These are phyloP conservation scores for Skeletonema costatum DNA, from an alignment of 108 stramenopile species.

Conservation along the genomic window DNA sequence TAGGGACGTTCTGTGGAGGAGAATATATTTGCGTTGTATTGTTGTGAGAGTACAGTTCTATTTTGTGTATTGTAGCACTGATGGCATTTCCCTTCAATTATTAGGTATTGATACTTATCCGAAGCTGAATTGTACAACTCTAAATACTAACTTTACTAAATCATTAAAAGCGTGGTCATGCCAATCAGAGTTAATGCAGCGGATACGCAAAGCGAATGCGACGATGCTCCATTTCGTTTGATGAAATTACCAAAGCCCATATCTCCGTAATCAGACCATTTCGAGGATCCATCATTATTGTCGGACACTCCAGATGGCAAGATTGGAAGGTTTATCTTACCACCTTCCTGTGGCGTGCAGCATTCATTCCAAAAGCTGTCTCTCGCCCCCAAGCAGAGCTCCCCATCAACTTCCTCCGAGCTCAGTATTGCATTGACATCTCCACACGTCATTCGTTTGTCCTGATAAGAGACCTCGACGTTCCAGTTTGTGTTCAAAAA, in stretches of 20 bases:
- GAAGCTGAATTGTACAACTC: no score
- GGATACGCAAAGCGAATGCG: not conserved
- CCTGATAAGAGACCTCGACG: constrained; percentile 39
- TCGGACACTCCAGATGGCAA: constrained; percentile 31
- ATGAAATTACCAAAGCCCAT: not conserved
- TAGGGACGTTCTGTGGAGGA: no score
- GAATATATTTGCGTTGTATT: no score
- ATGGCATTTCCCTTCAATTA: no score
- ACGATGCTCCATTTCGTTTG: not conserved
- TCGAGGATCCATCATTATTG: not conserved
- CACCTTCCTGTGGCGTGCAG: constrained; percentile 46
- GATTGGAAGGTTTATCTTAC: constrained; percentile 24
- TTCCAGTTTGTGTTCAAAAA: constrained; percentile 54
- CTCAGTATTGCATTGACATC: constrained; percentile 46
- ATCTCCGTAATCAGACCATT: constrained; percentile 2
- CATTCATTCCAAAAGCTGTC: constrained; percentile 42
- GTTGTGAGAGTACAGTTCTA: no score
- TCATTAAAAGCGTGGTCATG: not conserved
- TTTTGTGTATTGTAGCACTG: no score
- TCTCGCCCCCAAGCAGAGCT: constrained; percentile 30
- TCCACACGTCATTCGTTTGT: constrained; percentile 30
- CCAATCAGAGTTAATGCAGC: not conserved
- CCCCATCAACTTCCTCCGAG: constrained; percentile 43
- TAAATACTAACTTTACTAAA: not conserved
- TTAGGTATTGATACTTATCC: no score